Evolutionary conservation across 75 land plant species (phyloP), one percentile per base, ranked within the genome.

Genomic region (Sequoiadendron giganteum): DNA sequence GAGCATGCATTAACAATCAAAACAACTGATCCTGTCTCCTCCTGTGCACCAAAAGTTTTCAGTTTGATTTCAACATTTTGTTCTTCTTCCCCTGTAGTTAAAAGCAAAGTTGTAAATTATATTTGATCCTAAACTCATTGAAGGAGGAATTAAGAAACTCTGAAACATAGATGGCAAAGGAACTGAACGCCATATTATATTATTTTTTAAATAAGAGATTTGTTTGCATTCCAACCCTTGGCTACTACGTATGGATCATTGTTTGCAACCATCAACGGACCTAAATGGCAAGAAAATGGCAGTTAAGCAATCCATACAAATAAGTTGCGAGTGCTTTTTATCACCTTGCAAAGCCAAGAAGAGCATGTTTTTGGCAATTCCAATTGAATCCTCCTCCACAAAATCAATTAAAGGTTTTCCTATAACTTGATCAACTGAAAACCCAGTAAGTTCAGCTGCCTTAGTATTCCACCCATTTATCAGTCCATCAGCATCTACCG

Each of bases 381-480:
- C 91, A 40, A 85, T 86, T n/a, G 97, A 93, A 3, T 95, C 97
- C 32, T 93, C 91, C 85, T 73, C 88, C n/a, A 96, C 93, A 70
- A 95, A 87, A 85, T 94, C 91, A 80, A 93, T 80, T 19, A 97
- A 86, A 1, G 95, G 90, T 73, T 87, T 88, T 0, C 97, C 97
- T 87, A 95, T 92, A 61, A 96, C 97, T 84, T 95, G 89, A 43
- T 92, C 88, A 3, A 94, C 91, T 32, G 90, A 77, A 25, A 95
- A 90, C 3, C 99, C 97, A 36, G 99, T 97, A n/a, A 97, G 77
- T 86, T 97, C 99, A 28, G 94, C 95, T 56, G 92, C 95, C 83
- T 95, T 97, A 32, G 89, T 88, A 77, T 97, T 97, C 99, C 99
- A 97, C 6, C 99, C 99, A 89, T 96, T 97, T 36, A 97, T 87